Conservation (phyloP, 164 flowering plant genomes). For the Dillenia turbinata region DNA sequence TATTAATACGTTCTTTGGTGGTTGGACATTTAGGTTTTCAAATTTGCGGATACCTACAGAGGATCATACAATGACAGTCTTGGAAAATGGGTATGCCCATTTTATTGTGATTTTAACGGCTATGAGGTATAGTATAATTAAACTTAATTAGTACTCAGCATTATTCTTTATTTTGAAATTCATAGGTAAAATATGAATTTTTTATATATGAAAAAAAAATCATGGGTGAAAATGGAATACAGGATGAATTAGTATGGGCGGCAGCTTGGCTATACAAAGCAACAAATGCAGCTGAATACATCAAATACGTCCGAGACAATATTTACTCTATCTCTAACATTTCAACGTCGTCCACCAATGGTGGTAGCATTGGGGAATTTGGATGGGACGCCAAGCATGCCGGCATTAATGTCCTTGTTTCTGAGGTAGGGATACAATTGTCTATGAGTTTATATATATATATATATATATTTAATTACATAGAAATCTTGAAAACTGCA, state of each 20-base stretch:
- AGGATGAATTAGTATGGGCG: slow-evolving; percentile 62
- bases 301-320: slow-evolving; percentile 22
- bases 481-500: no score
- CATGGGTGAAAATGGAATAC: not conserved
- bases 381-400: slow-evolving; percentile 57
- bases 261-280: slow-evolving; percentile 51
- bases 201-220: not conserved
- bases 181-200: not conserved
- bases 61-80: slow-evolving; percentile 47
- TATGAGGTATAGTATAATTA: slow-evolving; percentile 33
- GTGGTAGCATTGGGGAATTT: slow-evolving; percentile 35
- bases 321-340: slow-evolving; percentile 16
- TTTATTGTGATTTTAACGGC: slow-evolving; percentile 55
- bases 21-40: slow-evolving; percentile 30
- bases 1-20: no score
- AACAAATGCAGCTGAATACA: slow-evolving; percentile 21
- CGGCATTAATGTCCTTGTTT: slow-evolving; percentile 38
- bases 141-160: no score
- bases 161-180: not conserved
- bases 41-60: slow-evolving; percentile 49
- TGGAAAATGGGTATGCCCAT: slow-evolving; percentile 51
- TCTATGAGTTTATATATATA: not conserved
- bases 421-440: slow-evolving; percentile 20
- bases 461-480: no score
- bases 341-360: not conserved